Base-by-base conservation (phyloP, 75 land plant species). In the Pinus taeda region DNA sequence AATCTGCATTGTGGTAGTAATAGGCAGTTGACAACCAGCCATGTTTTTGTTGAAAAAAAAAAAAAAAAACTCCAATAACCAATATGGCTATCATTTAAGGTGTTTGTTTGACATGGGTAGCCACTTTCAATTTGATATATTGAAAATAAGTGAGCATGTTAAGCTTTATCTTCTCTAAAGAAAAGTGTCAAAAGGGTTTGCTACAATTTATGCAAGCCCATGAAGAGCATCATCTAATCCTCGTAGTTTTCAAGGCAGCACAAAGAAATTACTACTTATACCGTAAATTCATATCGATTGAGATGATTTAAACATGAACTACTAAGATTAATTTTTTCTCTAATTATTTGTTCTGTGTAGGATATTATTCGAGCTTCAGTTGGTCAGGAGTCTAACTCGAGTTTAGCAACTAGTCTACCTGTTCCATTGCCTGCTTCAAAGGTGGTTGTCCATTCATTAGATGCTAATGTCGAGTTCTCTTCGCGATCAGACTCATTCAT, bases 291-390 rank as follows among this genome's bases (percentile, higher is more conserved):
- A 55, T n/a, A 55, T 21, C 9, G 14, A 20, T 55, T 22, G 49
- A 57, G 30, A 53, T 42, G 4, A 12, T 55, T 9, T 74, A 26
- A 39, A 45, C 29, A 45, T 6, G 17, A 53, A 73, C 11, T 15
- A 22, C 42, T 22, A n/a, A 3, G 37, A n/a, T 17, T 1, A 66
- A 75, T 21, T 17, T 26, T 59, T 9, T 6, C 15, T 64, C 26
- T 49, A 29, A 18, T 22, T 15, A 55, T 29, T 24, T 5, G 39
- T 62, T 66, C 30, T 77, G 24, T 83, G 76, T 86, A 95, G 98
- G 93, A 78, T 29, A 88, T 92, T 29, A 81, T 95, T 53, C 93
- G 95, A 76, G 88, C 91, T 57, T 90, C 95, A 55, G 83, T 90
- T 37, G 39, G 80, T 53, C 93, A 88, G 67, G 79, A 81, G 73